These are phyloP conservation scores for Microbotryum scabiosae DNA, from an alignment of 1,284 basidiomycete genomes.

Conservation along the genomic window DNA sequence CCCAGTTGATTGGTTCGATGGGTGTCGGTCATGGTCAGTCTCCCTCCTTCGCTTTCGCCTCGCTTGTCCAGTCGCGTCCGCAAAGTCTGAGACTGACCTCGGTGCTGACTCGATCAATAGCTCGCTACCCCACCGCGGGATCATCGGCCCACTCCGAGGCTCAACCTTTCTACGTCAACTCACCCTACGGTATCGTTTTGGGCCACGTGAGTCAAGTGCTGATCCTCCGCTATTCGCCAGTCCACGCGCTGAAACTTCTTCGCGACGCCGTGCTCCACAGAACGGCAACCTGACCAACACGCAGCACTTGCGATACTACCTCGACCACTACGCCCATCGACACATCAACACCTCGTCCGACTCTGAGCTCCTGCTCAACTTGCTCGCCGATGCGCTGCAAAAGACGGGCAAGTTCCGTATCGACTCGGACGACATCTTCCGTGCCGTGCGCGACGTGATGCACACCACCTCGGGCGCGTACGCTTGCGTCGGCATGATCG, in stretches of 20 bases:
- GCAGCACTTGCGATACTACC: slow-evolving; percentile 68
- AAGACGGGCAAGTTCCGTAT: slow-evolving; percentile 99
- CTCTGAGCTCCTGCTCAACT: slow-evolving; percentile 93
- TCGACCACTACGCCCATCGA: slow-evolving; percentile 93
- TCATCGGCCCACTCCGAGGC: slow-evolving; percentile 97
- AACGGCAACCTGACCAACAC: slow-evolving; percentile 99
- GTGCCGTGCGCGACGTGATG: slow-evolving; percentile 84
- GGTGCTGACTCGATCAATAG: slow-evolving; percentile 43
- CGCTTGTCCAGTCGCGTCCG: slow-evolving; percentile 3
- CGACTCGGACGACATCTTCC: slow-evolving; percentile 99
- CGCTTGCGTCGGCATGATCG: slow-evolving; percentile 95
- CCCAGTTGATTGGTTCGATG: slow-evolving; percentile 82
- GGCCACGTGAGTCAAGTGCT: slow-evolving; percentile 64
- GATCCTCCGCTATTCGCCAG: not conserved
- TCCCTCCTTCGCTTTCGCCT: slow-evolving; percentile 30
- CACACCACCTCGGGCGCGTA: slow-evolving; percentile 83
- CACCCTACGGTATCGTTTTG: slow-evolving; percentile 95
- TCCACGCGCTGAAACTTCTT: not conserved
- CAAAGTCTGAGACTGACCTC: not conserved
- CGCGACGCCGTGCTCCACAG: slow-evolving; percentile 44
- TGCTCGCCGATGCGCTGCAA: slow-evolving; percentile 95
- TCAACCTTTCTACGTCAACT: slow-evolving; percentile 99
- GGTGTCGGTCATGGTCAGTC: slow-evolving; percentile 88
- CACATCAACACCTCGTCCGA: slow-evolving; percentile 99
- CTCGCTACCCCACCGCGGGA: slow-evolving; percentile 95